Evolutionary conservation across 805 yeast species (phyloP).

Genomic region (Nakazawaea wyomingensis): DNA sequence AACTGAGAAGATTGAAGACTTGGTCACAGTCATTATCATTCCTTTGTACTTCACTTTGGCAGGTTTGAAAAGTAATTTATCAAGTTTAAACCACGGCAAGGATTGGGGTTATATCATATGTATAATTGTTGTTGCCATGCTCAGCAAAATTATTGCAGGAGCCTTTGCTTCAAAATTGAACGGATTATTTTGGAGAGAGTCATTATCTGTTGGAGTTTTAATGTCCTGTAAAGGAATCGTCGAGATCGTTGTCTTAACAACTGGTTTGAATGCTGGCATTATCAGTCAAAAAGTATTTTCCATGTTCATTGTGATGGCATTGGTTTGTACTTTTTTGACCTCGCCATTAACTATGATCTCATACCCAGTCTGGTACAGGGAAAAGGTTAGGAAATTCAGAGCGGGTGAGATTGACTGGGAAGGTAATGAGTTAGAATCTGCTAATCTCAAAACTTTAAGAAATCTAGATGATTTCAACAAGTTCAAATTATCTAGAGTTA

Average conservation of each 20-base stretch:
- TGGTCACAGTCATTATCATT: slow-evolving; percentile 64
- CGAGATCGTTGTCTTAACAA: slow-evolving; percentile 71
- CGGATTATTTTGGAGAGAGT: slow-evolving; percentile 68
- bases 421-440: slow-evolving; percentile 21
- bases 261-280: slow-evolving; percentile 69
- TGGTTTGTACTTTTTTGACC: slow-evolving; percentile 71
- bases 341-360: slow-evolving; percentile 63
- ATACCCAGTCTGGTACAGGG: slow-evolving; percentile 61
- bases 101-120: slow-evolving; percentile 80
- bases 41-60: slow-evolving; percentile 80
- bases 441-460: not conserved
- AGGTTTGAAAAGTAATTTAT: slow-evolving; percentile 67
- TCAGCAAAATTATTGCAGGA: slow-evolving; percentile 67
- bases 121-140: slow-evolving; percentile 59
- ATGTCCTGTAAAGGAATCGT: slow-evolving; percentile 91
- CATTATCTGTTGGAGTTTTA: slow-evolving; percentile 68
- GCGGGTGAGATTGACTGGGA: slow-evolving; percentile 25
- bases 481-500: slow-evolving; percentile 19
- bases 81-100: slow-evolving; percentile 53
- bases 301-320: slow-evolving; percentile 81
- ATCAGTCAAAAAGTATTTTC: slow-evolving; percentile 61
- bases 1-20: slow-evolving; percentile 72
- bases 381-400: slow-evolving; percentile 34
- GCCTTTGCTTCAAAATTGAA: slow-evolving; percentile 53
- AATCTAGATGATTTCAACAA: slow-evolving; percentile 13